Base-by-base conservation (phyloP, 805 yeast species). In the Kodamaea kaohsiungensis region DNA sequence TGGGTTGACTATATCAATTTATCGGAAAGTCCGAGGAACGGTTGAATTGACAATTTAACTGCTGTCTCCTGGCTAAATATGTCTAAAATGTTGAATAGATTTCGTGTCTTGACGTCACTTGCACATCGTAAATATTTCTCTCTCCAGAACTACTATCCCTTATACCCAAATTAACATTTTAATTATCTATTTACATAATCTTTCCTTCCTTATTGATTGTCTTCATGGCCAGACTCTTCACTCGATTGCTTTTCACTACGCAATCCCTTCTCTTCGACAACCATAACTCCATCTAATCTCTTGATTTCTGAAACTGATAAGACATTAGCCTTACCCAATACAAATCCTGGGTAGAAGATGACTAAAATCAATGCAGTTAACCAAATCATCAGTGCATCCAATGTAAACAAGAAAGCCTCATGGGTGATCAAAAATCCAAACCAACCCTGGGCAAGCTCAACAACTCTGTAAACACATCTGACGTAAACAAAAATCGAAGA, bases 391-490 rank as follows among this genome's bases (percentile, higher is more conserved):
- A 66, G 37, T 1, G 66, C 75, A 49, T 72, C 76, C 30, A 71
- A 56, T 1, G 65, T 58, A 61, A 69, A 54, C 0, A 88, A 72
- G 63, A 84, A 67, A 2, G 74, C 65, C 2, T 78, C 64, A 25
- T 69, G 68, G 1, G 77, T 73, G 49, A 88, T 86, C 61, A 91
- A 71, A 53, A 68, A 75, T 1, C 96, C 93, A 6, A 63, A 55
- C 87, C 92, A 89, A 12, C 92, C 93, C 63, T 85, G 83, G 2
- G 84, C 69, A 54, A 91, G 74, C 69, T 91, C 97, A 39, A 82
- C 77, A 30, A 89, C 78, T 65, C 96, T 80, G 69, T 88, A 90
- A 43, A 85, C 73, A 59, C 92, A 87, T 64, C 97, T 80, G 27
- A 82, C 73, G 58, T 81, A 85, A 22, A 90, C 77, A 45, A 83